Base-by-base conservation (phyloP, 2,329 filamentous ascomycete species). In the Pestalotiopsis sp. region DNA sequence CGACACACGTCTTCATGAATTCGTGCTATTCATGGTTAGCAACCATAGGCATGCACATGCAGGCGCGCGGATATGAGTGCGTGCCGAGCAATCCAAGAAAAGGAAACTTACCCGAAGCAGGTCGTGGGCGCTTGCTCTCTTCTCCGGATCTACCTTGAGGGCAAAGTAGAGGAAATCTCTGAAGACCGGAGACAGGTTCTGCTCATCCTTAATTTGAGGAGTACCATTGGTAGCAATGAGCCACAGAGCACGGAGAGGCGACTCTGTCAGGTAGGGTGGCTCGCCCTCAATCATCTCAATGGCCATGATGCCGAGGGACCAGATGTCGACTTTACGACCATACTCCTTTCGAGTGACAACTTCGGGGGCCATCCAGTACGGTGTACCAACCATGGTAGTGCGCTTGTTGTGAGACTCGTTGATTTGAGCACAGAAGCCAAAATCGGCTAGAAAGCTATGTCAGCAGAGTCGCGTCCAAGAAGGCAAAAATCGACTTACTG, bases 201-300 rank as follows among this genome's bases (percentile, higher is more conserved):
- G 89, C 80, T 97, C 94, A 72, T 98, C 94, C 83, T 98, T 98
- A 82, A 99, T 97, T 66, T 91, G 87, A 2, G 96, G 96, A 17
- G 96, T 98, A 62, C 96, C 96, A 77, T 97, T 97, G 41, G 96
- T 98, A 66, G 96, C 96, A 79, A 99, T 99, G 75, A 99, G 83
- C 87, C 96, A 99, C 49, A 99, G 86, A 1, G 96, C 96, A 70
- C 95, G 91, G 27, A 99, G 86, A 4, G 96, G 96, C 49, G 94
- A 97, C 80, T 99, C 96, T 52, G 95, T 98, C 69, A 99, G 86
- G 79, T 98, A 99, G 27, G 96, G 96, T 13, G 96, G 96, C 80
- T 98, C 96, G 79, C 95, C 96, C 82, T 98, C 96, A 73, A 99
- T 97, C 96, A 99, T 99, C 82, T 99, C 96, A 76, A 99, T 98